phyloP scores from a whole-genome alignment of 352 stramenopile genomes.

The Globisporangium acanthophoron region DNA sequence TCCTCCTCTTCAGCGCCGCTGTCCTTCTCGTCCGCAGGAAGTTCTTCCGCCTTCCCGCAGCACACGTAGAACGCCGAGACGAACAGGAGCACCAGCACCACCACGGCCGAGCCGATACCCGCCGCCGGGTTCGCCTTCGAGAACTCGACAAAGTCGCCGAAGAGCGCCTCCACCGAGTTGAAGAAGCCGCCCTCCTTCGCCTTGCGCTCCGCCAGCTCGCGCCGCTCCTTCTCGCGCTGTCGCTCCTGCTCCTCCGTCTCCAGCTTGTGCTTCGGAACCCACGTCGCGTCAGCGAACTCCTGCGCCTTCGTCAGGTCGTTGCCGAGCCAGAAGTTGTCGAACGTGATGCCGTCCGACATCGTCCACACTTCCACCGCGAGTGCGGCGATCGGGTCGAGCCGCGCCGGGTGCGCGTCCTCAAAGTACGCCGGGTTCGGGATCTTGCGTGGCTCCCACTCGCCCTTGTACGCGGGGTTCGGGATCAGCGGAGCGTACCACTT shows the following conservation, averaged over 20 bases:
- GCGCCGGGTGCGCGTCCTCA: constrained; percentile 69
- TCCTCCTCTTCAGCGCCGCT: constrained; percentile 23
- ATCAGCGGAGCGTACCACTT: constrained; percentile 90
- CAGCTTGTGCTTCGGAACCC: constrained; percentile 61
- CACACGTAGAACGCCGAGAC: constrained; percentile 55
- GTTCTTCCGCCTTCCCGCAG: constrained; percentile 39
- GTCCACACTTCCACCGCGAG: constrained; percentile 91
- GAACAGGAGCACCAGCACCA: constrained; percentile 34
- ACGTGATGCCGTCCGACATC: constrained; percentile 86
- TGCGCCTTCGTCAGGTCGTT: constrained; percentile 78
- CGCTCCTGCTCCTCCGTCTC: constrained; percentile 59
- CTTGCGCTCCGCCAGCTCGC: constrained; percentile 28
- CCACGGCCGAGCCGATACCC: constrained; percentile 37
- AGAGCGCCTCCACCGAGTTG: constrained; percentile 32
- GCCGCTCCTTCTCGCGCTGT: constrained; percentile 32
- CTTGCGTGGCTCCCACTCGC: constrained; percentile 84
- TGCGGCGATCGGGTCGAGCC: constrained; percentile 83
- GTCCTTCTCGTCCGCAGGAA: constrained; percentile 22
- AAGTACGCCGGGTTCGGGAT: constrained; percentile 91
- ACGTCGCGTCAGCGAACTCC: constrained; percentile 75
- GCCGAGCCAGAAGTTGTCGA: constrained; percentile 92
- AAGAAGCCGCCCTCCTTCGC: constrained; percentile 45
- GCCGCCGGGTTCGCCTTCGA: constrained; percentile 51
- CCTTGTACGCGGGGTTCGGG: constrained; percentile 91
- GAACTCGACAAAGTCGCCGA: constrained; percentile 41